Evolutionary conservation across 306 rosid species (phyloP).

Genomic region (Ormosia semicastrata): DNA sequence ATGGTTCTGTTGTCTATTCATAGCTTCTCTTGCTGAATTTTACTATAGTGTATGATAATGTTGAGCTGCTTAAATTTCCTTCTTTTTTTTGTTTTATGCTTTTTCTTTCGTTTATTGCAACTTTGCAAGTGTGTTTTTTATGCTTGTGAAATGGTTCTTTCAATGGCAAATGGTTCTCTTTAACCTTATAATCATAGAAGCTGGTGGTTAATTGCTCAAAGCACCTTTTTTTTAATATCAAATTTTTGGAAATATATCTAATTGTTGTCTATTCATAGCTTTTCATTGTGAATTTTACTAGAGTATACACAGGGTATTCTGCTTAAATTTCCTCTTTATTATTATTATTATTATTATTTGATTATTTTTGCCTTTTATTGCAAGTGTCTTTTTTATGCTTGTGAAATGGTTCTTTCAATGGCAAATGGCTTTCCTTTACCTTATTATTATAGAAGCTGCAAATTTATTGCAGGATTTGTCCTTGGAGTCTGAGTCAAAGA

Average conservation of each 20-base stretch:
- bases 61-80: background rate
- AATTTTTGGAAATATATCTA: too few relatives aligned
- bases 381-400: background rate
- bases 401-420: background rate
- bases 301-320: too few relatives aligned
- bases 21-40: too few relatives aligned
- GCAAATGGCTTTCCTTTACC: background rate
- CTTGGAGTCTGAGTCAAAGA: conserved; percentile 37
- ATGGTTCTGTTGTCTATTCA: too few relatives aligned
- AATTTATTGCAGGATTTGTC: conserved; percentile 47
- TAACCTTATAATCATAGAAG: background rate
- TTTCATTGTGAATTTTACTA: too few relatives aligned
- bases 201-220: too few relatives aligned
- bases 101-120: background rate
- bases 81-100: background rate
- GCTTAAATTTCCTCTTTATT: too few relatives aligned
- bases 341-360: too few relatives aligned
- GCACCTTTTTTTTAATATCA: too few relatives aligned
- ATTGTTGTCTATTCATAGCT: too few relatives aligned
- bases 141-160: background rate
- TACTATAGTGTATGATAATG: too few relatives aligned
- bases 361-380: too few relatives aligned
- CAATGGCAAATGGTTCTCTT: background rate
- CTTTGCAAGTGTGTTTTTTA: background rate
- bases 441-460: conserved; percentile 30